Percentiles rank a stretch among this genome's conserved stretches.
Evolutionary conservation across 2,329 filamentous ascomycete genomes (phyloP).

Genomic region (Fusarium tuaranense): DNA sequence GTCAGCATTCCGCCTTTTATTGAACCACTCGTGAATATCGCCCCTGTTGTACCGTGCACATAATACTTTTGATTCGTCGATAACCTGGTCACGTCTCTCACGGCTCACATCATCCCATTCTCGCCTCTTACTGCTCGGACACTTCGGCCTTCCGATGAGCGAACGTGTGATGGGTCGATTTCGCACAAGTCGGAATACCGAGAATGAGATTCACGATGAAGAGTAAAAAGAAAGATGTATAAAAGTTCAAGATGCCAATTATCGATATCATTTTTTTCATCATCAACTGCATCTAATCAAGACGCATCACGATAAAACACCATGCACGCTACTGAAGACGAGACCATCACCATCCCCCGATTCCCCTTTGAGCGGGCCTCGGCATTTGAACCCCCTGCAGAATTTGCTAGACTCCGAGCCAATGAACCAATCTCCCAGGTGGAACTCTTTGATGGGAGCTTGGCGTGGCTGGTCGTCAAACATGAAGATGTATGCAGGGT

Average conservation of each 20-base stretch:
- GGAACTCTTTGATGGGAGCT: constrained; percentile 58
- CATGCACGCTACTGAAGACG: constrained; percentile 4
- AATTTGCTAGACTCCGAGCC: constrained; percentile 56
- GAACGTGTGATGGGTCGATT: background rate
- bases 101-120: constrained; percentile 1
- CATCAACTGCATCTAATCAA: background rate
- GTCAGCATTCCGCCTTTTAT: background rate
- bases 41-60: background rate
- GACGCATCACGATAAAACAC: background rate
- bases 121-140: background rate
- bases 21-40: background rate
- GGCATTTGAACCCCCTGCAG: constrained; percentile 52
- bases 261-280: background rate
- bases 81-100: background rate
- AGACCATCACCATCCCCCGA: constrained; percentile 3
- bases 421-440: constrained; percentile 57
- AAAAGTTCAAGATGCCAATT: background rate
- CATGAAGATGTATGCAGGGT: constrained; percentile 59
- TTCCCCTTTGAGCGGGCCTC: constrained; percentile 33
- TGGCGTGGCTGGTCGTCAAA: constrained; percentile 61
- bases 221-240: background rate
- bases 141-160: background rate
- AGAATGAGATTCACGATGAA: background rate
- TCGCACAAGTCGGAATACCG: background rate
- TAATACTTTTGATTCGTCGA: background rate